Evolutionary conservation across 1,284 basidiomycete genomes (phyloP).

Genomic region (Trametes pubescens): DNA sequence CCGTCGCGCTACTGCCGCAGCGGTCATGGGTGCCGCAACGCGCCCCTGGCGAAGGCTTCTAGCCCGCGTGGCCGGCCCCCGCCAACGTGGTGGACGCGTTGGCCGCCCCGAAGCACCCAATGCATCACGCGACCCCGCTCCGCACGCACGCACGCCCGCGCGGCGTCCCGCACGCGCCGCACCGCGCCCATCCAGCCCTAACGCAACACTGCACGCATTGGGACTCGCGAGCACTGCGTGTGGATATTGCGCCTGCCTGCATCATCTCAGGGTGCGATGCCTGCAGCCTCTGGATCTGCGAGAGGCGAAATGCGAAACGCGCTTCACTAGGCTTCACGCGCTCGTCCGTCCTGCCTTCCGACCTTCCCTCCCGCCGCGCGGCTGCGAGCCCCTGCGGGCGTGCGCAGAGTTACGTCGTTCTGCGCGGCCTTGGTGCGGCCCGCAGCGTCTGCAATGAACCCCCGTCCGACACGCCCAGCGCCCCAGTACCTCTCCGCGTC

Average conservation of each 20-base stretch:
- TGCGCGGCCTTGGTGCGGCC: slow-evolving; percentile 6
- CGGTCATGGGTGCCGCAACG: slow-evolving; percentile 11
- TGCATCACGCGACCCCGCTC: slow-evolving; percentile 6
- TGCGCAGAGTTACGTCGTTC: slow-evolving; percentile 12
- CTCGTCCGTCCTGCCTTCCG: neutral
- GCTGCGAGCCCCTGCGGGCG: slow-evolving; percentile 6
- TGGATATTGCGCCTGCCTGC: neutral
- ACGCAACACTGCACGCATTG: neutral
- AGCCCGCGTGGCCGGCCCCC: slow-evolving; percentile 5
- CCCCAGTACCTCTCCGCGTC: neutral
- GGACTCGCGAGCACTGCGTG: neutral
- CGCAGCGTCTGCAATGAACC: neutral
- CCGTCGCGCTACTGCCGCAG: slow-evolving; percentile 7
- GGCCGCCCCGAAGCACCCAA: neutral
- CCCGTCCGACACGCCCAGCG: neutral
- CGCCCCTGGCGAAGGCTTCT: slow-evolving; percentile 17
- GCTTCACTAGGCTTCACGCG: neutral
- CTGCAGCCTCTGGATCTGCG: neutral
- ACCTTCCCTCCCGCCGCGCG: slow-evolving; percentile 7
- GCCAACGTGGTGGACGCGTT: slow-evolving; percentile 22
- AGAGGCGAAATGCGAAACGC: neutral
- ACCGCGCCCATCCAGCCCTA: neutral
- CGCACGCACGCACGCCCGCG: neutral
- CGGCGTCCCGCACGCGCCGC: slow-evolving; percentile 1
- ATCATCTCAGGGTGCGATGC: neutral